Evolutionary conservation across 306 rosid genomes (phyloP).

Genomic region (Ceratonia siliqua): DNA sequence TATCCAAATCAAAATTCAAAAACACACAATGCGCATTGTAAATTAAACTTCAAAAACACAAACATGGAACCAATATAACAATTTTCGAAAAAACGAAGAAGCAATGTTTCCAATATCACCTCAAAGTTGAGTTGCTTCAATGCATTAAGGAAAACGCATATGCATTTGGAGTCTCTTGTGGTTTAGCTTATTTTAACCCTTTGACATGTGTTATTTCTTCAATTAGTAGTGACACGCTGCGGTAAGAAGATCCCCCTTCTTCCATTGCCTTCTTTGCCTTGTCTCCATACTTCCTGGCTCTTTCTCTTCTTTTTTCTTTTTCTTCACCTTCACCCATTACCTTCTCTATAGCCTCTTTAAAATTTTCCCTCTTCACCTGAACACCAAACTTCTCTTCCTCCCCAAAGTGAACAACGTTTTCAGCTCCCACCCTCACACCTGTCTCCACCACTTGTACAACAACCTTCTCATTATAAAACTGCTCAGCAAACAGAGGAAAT

Average conservation of each 20-base stretch:
- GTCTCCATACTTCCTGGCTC: constrained; percentile 29
- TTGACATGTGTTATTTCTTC: constrained; percentile 34
- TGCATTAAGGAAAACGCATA: not conserved
- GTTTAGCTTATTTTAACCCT: not conserved
- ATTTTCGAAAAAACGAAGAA: not conserved
- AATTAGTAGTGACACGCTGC: constrained; percentile 29
- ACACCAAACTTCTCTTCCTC: constrained; percentile 42
- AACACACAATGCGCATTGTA: constrained; percentile 38
- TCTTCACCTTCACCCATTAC: constrained; percentile 46
- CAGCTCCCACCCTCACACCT: constrained; percentile 41
- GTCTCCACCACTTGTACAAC: constrained; percentile 35
- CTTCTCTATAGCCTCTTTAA: constrained; percentile 43
- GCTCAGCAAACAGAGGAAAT: constrained; percentile 58
- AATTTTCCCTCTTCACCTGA: constrained; percentile 37
- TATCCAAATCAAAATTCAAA: constrained; percentile 44
- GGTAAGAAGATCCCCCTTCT: constrained; percentile 52
- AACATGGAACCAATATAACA: not conserved
- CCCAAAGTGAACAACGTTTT: constrained; percentile 24
- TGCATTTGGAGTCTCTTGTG: not conserved
- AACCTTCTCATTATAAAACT: constrained; percentile 49
- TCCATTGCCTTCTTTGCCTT: constrained; percentile 46
- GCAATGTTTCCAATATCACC: not conserved
- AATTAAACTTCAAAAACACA: not conserved
- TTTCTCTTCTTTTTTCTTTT: constrained; percentile 38
- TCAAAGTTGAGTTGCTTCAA: too few species aligned